Evolutionary conservation across 2,329 filamentous ascomycete genomes (phyloP).

Genomic region (Pseudogymnoascus destructans): DNA sequence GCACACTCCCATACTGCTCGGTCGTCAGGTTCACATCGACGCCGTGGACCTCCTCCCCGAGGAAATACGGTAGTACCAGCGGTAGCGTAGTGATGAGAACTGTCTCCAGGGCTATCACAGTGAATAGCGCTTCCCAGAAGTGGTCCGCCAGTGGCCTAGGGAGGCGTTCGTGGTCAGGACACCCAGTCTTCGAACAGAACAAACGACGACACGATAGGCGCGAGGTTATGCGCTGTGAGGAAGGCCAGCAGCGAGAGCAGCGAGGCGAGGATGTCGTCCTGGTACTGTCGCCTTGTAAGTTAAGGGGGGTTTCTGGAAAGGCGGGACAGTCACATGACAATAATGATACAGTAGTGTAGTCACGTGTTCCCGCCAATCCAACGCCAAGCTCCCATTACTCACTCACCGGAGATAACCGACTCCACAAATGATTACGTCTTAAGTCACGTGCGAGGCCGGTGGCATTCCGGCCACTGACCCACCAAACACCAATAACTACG

Average conservation of each 20-base stretch:
- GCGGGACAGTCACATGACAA: neutral
- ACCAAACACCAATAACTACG: neutral
- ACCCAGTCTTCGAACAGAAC: neutral
- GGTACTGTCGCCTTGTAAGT: neutral
- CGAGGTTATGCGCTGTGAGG: neutral
- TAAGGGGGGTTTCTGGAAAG: neutral
- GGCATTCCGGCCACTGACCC: conserved; percentile 2
- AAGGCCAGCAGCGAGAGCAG: neutral
- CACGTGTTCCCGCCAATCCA: neutral
- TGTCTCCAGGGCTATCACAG: neutral
- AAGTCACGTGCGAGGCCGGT: conserved; percentile 3
- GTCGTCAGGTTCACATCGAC: neutral
- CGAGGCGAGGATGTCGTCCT: neutral
- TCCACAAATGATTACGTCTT: neutral
- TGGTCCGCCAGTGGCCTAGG: neutral
- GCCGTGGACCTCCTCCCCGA: neutral
- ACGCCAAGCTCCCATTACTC: neutral
- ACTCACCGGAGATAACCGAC: neutral
- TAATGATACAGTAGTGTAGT: too few relatives aligned
- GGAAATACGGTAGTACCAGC: neutral
- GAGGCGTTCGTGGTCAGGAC: neutral
- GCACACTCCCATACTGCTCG: neutral
- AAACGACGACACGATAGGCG: neutral
- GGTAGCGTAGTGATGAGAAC: neutral
- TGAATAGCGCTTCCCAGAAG: neutral